Percentiles rank a stretch among this genome's conserved stretches.
Evolutionary conservation across 768 basidiomycete genomes (phyloP).

Genomic region (Podaxis pistillaris): DNA sequence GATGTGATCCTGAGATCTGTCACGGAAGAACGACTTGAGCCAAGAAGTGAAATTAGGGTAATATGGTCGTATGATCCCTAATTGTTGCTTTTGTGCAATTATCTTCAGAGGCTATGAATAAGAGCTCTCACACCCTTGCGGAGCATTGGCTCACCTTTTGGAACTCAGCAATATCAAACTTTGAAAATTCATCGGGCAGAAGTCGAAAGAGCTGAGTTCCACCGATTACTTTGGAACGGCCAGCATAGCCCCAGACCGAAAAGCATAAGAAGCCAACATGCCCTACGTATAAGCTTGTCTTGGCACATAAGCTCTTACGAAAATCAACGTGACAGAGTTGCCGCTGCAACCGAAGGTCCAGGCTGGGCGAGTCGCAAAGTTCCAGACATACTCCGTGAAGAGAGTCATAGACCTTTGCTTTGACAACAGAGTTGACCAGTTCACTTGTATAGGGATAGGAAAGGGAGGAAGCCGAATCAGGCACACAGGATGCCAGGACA

Average conservation of each 20-base stretch:
- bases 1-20: neutral
- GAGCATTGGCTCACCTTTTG: neutral
- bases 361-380: neutral
- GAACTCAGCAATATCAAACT: neutral
- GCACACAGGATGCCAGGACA: neutral
- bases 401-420: neutral
- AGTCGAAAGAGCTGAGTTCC: neutral
- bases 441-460: slow-evolving; percentile 1
- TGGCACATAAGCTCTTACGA: neutral
- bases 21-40: neutral
- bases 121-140: neutral
- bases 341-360: too few species aligned
- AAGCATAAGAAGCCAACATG: neutral
- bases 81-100: neutral
- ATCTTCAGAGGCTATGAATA: neutral
- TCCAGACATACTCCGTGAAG: neutral
- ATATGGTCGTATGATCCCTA: neutral
- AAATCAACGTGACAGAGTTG: neutral
- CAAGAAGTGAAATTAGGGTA: neutral
- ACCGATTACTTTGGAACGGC: neutral
- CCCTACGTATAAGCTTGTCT: neutral
- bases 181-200: neutral
- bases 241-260: neutral
- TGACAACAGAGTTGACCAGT: neutral
- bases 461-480: neutral